Base-by-base conservation (phyloP, 768 basidiomycete genomes). In the Amanita brunnescens region DNA sequence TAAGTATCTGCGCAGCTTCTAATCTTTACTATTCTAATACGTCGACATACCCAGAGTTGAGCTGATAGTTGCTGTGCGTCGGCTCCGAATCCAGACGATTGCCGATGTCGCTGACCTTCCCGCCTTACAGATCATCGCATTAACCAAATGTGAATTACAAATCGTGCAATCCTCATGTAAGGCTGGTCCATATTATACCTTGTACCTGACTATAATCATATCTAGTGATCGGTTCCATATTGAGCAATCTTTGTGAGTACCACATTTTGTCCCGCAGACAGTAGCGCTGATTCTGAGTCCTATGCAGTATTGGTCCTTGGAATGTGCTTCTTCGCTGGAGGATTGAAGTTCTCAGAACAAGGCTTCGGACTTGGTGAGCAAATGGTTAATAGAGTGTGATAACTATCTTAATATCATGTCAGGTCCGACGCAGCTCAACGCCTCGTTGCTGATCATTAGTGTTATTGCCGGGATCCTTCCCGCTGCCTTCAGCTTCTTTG, bases 291-390 rank as follows among this genome's bases (percentile, higher is more conserved):
- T 47, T n/a, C 32, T 48, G 49, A 29, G 46, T 18, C 37, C 14
- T 14, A 14, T 30, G 47, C 49, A 87, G 85, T 91, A 30, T 74
- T 93, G 45, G 82, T 92, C 14, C 74, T 91, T 26, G 90, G 90
- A 44, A 90, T 92, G 90, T 91, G 89, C 60, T 91, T 91, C 69
- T 91, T 91, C 57, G 87, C 85, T 18, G 89, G 88, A 51, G 89
- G 89, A 16, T 67, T 81, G 46, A 78, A 78, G 57, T 91, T 80
- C 60, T 85, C 83, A 16, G 84, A 90, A 57, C 89, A 91, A 67
- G 87, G 83, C 1, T 87, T 90, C 59, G 81, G 83, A 43, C 67
- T 76, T 35, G 82, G 87, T 87, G 56, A 61, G 85, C 71, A 48
- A 29, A 68, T 21, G 9, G n/a, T n/a, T n/a, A 26, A 30, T 20